A percentile compares a stretch with the other conserved stretches of the same genome.
Evolutionary conservation across 176 grass and related monocot species (phyloP).

Genomic region (Musa itinerans): DNA sequence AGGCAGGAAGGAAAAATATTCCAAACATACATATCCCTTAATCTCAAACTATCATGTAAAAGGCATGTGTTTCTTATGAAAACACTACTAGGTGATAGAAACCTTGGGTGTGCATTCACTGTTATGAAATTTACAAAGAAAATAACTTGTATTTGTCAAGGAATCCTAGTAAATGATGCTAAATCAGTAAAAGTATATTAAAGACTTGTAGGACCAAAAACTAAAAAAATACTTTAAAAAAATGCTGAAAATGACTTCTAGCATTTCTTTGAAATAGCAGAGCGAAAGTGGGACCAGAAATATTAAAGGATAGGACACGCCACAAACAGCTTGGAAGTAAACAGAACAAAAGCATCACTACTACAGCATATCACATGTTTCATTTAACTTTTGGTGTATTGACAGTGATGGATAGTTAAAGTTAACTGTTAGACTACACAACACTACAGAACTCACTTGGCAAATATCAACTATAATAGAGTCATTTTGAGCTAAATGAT

Average conservation of each 20-base stretch:
- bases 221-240: background rate
- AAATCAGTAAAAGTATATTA: background rate
- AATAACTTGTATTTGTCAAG: background rate
- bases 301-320: background rate
- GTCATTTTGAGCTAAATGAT: slow-evolving; percentile 90
- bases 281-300: background rate
- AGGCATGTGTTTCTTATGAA: background rate
- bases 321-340: background rate
- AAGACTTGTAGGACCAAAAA: background rate
- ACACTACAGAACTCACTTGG: slow-evolving; percentile 51
- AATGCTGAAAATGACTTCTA: background rate
- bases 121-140: background rate
- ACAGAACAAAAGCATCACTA: background rate
- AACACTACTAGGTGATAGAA: background rate
- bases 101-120: background rate
- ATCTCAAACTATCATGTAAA: background rate
- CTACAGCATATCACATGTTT: background rate
- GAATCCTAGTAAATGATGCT: background rate
- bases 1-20: background rate
- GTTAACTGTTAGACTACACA: too few species aligned
- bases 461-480: slow-evolving; percentile 91
- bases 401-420: background rate
- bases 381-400: background rate
- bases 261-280: background rate
- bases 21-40: background rate